Evolutionary conservation across 805 yeast genomes (phyloP), one percentile per base, ranked within the genome.

Genomic region (Candida tallmaniae): DNA sequence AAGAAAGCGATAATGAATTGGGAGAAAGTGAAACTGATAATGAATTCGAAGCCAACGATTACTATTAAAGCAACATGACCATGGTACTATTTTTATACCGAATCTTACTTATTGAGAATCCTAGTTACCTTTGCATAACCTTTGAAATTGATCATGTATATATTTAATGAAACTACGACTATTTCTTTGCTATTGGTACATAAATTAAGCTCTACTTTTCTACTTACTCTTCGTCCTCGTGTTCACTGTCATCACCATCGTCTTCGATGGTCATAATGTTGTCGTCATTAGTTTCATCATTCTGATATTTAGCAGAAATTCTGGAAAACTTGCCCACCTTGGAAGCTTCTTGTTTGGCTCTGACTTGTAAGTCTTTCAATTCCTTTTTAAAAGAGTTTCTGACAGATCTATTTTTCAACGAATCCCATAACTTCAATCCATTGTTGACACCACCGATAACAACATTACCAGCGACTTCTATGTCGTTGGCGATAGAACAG

Each of bases 341-440:
- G 36, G 56, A 52, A 16, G 88, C 85, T 40, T 73, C 78, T 24
- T 60, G 69, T 47, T 74, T 71, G 13, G 90, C 90, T 28, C 50
- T 50, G 9, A 42, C 48, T 62, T 82, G 86, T 32, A 83, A 57
- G 2, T 52, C 55, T 33, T 56, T 64, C 53, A 85, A 65, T 39
- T 80, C 81, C 8, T 63, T 69, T 31, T 72, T 74, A 60, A 90
- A 81, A 3, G 83, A 64, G 30, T 68, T 68, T 50, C 96, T 75
- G 13, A 89, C 89, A 11, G 90, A 71, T 41, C 76, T 68, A 63
- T 93, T 93, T 34, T 86, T 75, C 56, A 89, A 83, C 6, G 80
- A 73, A 62, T 93, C 97, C 95, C 97, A 93, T 65, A 93, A 74
- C 65, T 88, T 89, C 58, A 93, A 68, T 10, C 83, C 82, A 12